Base-by-base conservation (phyloP, 2,329 filamentous ascomycete species). In the Aspergillus aculeatinus region DNA sequence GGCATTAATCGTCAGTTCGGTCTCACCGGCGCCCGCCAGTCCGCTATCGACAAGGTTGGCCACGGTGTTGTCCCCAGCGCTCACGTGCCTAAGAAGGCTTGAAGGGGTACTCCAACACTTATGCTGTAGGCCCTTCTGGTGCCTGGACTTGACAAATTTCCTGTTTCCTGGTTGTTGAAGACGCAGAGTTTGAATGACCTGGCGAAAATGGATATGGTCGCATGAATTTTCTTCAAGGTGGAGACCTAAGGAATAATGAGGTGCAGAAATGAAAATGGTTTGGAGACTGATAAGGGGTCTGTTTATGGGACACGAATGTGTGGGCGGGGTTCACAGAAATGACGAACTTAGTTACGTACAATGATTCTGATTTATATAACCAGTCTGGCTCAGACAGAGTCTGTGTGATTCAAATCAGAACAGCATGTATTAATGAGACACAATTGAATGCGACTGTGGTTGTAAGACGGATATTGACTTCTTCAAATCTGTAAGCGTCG, bases 1-100 rank as follows among this genome's bases (percentile, higher is more conserved):
- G 91, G 91, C 49, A 82, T 94, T 64, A 70, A 79, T 19, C 84
- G 82, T 27, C 90, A 94, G 72, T 90, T 84, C 70, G 87, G 83
- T 51, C 83, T 96, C 48, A 76, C 79, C 48, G 90, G 86, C 57
- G 89, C 91, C 61, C 81, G 90, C 48, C 78, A 78, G 57, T 77
- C 81, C 25, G 80, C 74, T 56, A 72, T 73, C 51, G 67, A 72
- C 51, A 69, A 64, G 48, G 66, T 73, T 50, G 73, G 72, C 56
- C 64, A 72, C 50, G 76, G 76, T 44, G 61, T 65, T 56, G 59
- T 76, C 42, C 74, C 74, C 58, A 76, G 68, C 62, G 74, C 74
- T 49, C 68, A 76, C 57, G 58, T 76, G 49, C 56, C 67, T n/a
- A 51, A 55, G 59, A 73, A 74, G 70, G 69, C 70, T 56, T 70